These are phyloP conservation scores for Neurospora hispaniola DNA, from an alignment of 495 filamentous ascomycete genomes.

Conservation along the genomic window DNA sequence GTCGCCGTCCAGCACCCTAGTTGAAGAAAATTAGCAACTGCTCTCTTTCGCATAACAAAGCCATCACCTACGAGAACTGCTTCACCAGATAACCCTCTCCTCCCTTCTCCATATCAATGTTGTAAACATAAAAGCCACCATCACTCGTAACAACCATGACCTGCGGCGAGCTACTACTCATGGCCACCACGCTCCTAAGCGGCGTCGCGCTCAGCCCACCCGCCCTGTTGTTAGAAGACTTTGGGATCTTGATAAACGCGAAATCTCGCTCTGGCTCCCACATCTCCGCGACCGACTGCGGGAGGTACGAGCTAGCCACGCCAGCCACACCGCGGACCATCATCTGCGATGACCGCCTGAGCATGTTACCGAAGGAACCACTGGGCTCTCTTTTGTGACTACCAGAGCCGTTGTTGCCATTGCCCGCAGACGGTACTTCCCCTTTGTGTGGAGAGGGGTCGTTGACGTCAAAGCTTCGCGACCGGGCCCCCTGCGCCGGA, in stretches of 20 bases:
- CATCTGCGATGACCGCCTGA: constrained; percentile 92
- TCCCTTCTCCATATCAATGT: constrained; percentile 87
- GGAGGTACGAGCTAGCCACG: constrained; percentile 82
- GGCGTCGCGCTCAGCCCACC: constrained; percentile 21
- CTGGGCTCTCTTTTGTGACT: constrained; percentile 36
- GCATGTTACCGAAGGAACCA: constrained; percentile 71
- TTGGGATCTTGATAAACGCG: constrained; percentile 91
- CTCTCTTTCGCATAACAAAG: not conserved
- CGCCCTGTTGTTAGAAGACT: constrained; percentile 28
- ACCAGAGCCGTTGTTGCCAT: constrained; percentile 19
- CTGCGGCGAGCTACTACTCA: constrained; percentile 85
- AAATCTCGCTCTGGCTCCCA: constrained; percentile 95
- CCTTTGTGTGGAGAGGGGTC: constrained; percentile 32
- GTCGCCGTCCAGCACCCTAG: constrained; percentile 40
- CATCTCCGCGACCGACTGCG: constrained; percentile 87
- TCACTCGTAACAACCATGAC: constrained; percentile 98
- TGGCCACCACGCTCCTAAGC: constrained; percentile 80
- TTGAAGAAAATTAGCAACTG: constrained; percentile 5
- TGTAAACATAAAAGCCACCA: constrained; percentile 88
- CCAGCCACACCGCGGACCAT: constrained; percentile 85
- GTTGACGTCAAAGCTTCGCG: constrained; percentile 36
- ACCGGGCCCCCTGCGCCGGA: constrained; percentile 21
- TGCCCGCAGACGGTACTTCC: constrained; percentile 25
- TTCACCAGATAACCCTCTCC: constrained; percentile 89
- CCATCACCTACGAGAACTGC: constrained; percentile 64